Conservation (phyloP, 1,139 yeast species). For the Pneumocystis canis region DNA sequence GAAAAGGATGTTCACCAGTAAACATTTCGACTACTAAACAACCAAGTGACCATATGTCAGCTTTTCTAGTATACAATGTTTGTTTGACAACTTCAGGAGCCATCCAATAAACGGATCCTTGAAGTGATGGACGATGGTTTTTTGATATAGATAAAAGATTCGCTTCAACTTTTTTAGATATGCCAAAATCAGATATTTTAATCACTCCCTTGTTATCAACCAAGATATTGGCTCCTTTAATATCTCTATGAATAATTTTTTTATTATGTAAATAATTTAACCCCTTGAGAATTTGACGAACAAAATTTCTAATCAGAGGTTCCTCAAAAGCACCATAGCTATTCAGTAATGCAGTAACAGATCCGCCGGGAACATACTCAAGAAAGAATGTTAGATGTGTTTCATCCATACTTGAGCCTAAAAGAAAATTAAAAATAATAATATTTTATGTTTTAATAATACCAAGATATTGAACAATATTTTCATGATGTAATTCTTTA, state of each 20-base stretch:
- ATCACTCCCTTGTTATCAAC: slow-evolving; percentile 85
- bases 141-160: slow-evolving; percentile 18
- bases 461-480: slow-evolving; percentile 82
- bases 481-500: slow-evolving; percentile 73
- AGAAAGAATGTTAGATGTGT: slow-evolving; percentile 63
- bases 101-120: slow-evolving; percentile 97
- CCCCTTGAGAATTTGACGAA: slow-evolving; percentile 72
- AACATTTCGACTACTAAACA: slow-evolving; percentile 87
- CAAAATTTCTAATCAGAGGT: slow-evolving; percentile 68
- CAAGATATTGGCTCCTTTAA: slow-evolving; percentile 82
- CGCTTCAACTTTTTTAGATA: slow-evolving; percentile 56
- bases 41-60: slow-evolving; percentile 93
- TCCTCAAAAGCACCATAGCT: slow-evolving; percentile 90
- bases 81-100: slow-evolving; percentile 95
- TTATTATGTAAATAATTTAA: slow-evolving; percentile 65
- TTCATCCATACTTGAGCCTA: slow-evolving; percentile 62
- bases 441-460: slow-evolving; percentile 61
- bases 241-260: slow-evolving; percentile 79
- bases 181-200: slow-evolving; percentile 88
- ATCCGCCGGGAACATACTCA: slow-evolving; percentile 95
- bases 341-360: slow-evolving; percentile 70
- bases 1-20: slow-evolving; percentile 88
- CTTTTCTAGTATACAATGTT: slow-evolving; percentile 73
- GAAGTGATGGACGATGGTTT: slow-evolving; percentile 67
- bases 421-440: slow-evolving; percentile 81